Evolutionary conservation across 2,329 filamentous ascomycete species (phyloP), one percentile per base, ranked within the genome.

Genomic region (Scolecobasidium constrictum): DNA sequence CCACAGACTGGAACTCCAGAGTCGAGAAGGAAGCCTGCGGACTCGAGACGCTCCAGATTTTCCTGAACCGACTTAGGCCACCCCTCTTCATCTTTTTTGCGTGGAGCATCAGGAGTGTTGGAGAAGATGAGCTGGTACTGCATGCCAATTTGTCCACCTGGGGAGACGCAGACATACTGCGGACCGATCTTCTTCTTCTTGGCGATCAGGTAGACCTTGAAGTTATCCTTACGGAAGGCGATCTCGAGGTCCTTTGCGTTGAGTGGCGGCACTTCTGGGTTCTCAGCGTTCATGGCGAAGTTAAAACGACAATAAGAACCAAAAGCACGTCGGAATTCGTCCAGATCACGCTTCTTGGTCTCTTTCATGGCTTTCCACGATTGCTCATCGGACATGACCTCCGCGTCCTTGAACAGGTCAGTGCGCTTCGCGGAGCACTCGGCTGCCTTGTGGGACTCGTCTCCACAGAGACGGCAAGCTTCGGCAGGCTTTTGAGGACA

Each of bases 41-140:
- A 13, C 48, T 83, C 71, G n/a, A 86, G 71, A 23, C 82, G 78
- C 48, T 67, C 60, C 3, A 81, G 46, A 50, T 85, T 81, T 53
- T 83, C 76, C 12, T 72, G 72, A 0, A 65, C 53, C 19, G 63
- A 63, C 45, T 68, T 59, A 3, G 81, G 81, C 76, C 78, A 86
- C 2, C 64, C 57, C 1, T 73, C 56, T 40, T 73, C 73, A 39
- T 45, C 43, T 5, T 40, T 47, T 23, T 48, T 42, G 18, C 47
- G 48, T 43, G 48, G 49, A 21, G 80, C 72, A 49, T 74, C 74
- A 22, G 80, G 73, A 49, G 73, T 75, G 22, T 69, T 59, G 2
- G 67, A 68, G 54, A 79, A 77, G 0, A 73, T 74, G 39, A 85
- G 66, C 1, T 71, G 72, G 51, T 72, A 84, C 55, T 77, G 78